Conservation (phyloP, 768 basidiomycete genomes). For the Tephrocybe rancida region DNA sequence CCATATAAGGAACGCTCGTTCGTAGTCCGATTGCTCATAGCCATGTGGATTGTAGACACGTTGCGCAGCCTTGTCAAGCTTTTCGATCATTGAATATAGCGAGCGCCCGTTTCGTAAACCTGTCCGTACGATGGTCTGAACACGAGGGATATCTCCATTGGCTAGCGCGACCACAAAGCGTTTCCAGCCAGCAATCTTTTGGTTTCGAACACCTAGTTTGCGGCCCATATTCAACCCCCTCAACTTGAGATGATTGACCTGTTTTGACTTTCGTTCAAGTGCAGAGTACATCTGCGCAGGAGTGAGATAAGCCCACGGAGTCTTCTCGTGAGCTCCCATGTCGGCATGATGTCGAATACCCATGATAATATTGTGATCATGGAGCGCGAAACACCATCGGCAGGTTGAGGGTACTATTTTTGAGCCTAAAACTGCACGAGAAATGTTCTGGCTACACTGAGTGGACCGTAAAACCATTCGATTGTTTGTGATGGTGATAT, state of each 20-base stretch:
- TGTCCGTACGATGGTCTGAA: no score
- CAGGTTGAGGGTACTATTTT: background rate
- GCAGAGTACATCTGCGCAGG: slow-evolving; percentile 5
- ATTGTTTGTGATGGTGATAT: background rate
- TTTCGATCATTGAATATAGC: slow-evolving; percentile 14
- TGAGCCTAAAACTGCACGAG: background rate
- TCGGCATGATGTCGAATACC: slow-evolving; percentile 8
- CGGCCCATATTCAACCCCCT: background rate
- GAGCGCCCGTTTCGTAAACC: background rate
- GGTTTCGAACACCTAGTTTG: background rate
- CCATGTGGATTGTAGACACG: slow-evolving; percentile 8
- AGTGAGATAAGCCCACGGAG: slow-evolving; percentile 14
- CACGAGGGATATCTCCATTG: no score
- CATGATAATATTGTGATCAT: slow-evolving; percentile 10
- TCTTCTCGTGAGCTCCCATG: slow-evolving; percentile 15
- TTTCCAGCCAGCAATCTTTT: no score
- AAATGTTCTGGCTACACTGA: no score
- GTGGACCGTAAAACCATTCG: background rate
- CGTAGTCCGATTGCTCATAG: slow-evolving; percentile 12
- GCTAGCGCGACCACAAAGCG: no score
- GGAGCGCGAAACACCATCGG: background rate
- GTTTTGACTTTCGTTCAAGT: slow-evolving; percentile 8
- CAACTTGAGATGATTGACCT: slow-evolving; percentile 1
- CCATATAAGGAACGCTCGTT: slow-evolving; percentile 16
- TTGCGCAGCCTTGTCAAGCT: slow-evolving; percentile 15